phyloP scores from a whole-genome alignment of 1,284 basidiomycete genomes.

The Rhodotorula mucilaginosa region DNA sequence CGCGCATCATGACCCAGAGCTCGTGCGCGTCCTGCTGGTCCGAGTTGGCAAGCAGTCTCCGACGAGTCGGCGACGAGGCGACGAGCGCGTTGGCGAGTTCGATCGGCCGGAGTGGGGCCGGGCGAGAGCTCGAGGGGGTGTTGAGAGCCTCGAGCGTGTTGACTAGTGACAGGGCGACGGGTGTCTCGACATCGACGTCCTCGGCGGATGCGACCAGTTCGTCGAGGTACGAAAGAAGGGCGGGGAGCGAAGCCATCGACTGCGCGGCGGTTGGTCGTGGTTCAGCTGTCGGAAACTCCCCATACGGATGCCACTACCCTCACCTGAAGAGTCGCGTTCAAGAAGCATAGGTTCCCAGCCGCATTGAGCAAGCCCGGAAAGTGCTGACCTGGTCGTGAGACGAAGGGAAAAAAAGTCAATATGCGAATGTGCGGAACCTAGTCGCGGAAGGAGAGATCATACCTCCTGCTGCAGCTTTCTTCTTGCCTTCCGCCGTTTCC shows the following conservation, averaged over 20 bases:
- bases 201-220: conserved; percentile 14
- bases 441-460: neutral
- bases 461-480: conserved; percentile 1
- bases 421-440: neutral
- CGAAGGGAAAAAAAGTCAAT: too few relatives aligned
- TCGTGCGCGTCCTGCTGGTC: conserved; percentile 96
- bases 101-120: conserved; percentile 64
- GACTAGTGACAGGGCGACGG: conserved; percentile 71
- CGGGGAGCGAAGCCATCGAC: conserved; percentile 30
- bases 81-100: conserved; percentile 67
- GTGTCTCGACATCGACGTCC: conserved; percentile 60
- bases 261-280: neutral
- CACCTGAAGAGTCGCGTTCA: conserved; percentile 89
- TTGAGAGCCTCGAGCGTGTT: conserved; percentile 33
- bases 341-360: conserved; percentile 91
- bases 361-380: conserved; percentile 88
- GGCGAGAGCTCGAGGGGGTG: conserved; percentile 49
- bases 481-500: conserved; percentile 12
- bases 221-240: conserved; percentile 58
- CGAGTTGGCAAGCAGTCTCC: conserved; percentile 71
- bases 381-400: conserved; percentile 48
- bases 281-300: too few relatives aligned
- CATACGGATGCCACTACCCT: conserved; percentile 28
- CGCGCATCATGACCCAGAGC: conserved; percentile 84
- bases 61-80: conserved; percentile 55